A percentile compares a stretch with the other conserved stretches of the same genome.
These are phyloP conservation scores for Clitopilus passeckerianus DNA, from an alignment of 768 basidiomycete species.

Conservation along the genomic window DNA sequence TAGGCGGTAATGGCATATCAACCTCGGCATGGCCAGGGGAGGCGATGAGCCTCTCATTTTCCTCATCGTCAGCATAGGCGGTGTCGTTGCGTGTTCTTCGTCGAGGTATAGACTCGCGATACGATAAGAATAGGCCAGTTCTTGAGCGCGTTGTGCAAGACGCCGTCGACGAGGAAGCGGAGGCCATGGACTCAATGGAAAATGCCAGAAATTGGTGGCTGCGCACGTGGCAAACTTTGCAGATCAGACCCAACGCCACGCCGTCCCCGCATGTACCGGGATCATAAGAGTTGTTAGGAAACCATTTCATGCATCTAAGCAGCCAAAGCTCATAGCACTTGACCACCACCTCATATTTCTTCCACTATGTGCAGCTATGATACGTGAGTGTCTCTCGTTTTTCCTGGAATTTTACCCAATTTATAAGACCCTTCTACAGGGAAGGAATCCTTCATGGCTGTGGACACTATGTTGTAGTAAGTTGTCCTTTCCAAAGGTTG, in stretches of 20 bases:
- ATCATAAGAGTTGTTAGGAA: background rate
- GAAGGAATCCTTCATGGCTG: slow-evolving; percentile 75
- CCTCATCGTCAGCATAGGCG: slow-evolving; percentile 47
- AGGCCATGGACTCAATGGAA: slow-evolving; percentile 8
- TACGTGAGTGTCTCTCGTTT: slow-evolving; percentile 34
- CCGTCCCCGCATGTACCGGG: background rate
- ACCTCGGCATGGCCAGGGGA: slow-evolving; percentile 39
- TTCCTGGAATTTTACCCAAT: slow-evolving; percentile 12
- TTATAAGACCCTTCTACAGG: slow-evolving; percentile 32
- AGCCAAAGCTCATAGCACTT: background rate
- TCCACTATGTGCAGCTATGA: slow-evolving; percentile 48
- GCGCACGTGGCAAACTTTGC: slow-evolving; percentile 11
- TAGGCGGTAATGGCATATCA: slow-evolving; percentile 72
- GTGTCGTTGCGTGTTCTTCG: slow-evolving; percentile 30
- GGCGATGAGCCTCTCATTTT: slow-evolving; percentile 62
- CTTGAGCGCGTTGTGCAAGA: slow-evolving; percentile 68
- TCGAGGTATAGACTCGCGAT: slow-evolving; percentile 70
- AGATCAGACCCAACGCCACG: background rate
- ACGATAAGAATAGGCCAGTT: slow-evolving; percentile 91
- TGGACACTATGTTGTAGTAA: slow-evolving; percentile 72
- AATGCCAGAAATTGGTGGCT: slow-evolving; percentile 4
- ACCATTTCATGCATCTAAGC: slow-evolving; percentile 4
- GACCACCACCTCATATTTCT: slow-evolving; percentile 3
- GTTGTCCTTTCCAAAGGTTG: slow-evolving; percentile 16
- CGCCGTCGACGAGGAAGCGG: slow-evolving; percentile 22